Percentiles rank a stretch among this genome's conserved stretches.
Conservation (phyloP, 345 rosid genomes). For the Acer saccharum region DNA sequence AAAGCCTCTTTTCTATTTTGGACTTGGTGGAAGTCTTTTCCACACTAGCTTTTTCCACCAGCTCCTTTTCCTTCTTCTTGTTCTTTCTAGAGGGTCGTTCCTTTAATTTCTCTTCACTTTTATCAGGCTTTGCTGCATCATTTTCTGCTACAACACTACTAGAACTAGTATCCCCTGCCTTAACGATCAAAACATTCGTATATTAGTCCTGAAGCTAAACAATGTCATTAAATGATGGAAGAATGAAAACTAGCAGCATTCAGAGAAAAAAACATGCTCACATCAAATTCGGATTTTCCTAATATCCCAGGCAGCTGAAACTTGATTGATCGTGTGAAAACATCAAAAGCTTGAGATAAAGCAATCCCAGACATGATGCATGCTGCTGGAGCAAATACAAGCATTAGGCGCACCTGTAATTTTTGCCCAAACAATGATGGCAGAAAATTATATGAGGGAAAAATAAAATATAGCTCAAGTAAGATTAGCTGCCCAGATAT, state of each 20-base stretch:
- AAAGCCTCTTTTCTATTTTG: slow-evolving; percentile 64
- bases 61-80: slow-evolving; percentile 73
- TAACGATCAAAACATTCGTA: slow-evolving; percentile 34
- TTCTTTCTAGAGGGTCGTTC: slow-evolving; percentile 62
- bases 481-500: slow-evolving; percentile 5
- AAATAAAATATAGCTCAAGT: background rate
- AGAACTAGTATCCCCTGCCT: slow-evolving; percentile 67
- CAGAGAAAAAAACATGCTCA: slow-evolving; percentile 37
- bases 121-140: slow-evolving; percentile 49
- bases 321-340: slow-evolving; percentile 87
- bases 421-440: slow-evolving; percentile 19
- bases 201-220: slow-evolving; percentile 23
- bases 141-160: slow-evolving; percentile 36
- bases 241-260: slow-evolving; percentile 14
- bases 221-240: slow-evolving; percentile 9
- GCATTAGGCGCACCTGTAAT: slow-evolving; percentile 96
- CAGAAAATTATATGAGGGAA: background rate
- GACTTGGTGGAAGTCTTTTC: slow-evolving; percentile 52
- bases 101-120: slow-evolving; percentile 50
- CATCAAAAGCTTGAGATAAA: slow-evolving; percentile 93
- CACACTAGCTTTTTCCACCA: slow-evolving; percentile 42
- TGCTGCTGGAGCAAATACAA: slow-evolving; percentile 99
- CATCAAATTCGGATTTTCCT: slow-evolving; percentile 51
- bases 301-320: slow-evolving; percentile 65
- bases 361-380: slow-evolving; percentile 99